phyloP scores from a whole-genome alignment of 257 asterid species.

The Nemophila menziesii region DNA sequence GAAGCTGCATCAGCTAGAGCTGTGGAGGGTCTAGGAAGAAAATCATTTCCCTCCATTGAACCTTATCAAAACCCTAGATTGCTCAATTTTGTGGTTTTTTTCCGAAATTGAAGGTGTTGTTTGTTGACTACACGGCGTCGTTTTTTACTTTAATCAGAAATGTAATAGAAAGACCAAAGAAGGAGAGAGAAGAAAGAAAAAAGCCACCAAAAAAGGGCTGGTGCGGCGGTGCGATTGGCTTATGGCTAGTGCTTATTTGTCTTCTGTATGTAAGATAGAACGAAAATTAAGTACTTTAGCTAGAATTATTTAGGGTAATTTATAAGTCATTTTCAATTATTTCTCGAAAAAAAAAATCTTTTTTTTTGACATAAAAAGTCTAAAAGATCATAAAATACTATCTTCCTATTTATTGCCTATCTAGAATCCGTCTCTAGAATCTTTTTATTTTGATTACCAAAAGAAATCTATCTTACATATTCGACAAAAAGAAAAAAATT shows the following conservation, averaged over 20 bases:
- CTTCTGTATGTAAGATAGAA: slow-evolving; percentile 5
- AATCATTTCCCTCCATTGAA: slow-evolving; percentile 19
- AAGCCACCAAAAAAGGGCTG: neutral
- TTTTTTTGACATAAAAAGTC: too few species aligned
- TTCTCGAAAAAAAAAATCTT: too few species aligned
- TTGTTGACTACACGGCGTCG: slow-evolving; percentile 20
- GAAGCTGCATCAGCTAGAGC: neutral
- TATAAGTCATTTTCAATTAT: too few species aligned
- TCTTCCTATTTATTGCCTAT: too few species aligned
- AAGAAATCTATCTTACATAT: too few species aligned
- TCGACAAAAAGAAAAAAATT: too few species aligned
- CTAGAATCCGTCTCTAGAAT: too few species aligned
- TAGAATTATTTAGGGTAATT: too few species aligned
- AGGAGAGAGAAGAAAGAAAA: slow-evolving; percentile 8
- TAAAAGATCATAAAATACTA: too few species aligned
- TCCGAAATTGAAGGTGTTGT: slow-evolving; percentile 2
- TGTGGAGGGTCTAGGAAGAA: slow-evolving; percentile 4
- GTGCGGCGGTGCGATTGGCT: slow-evolving; percentile 22
- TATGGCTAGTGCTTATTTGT: slow-evolving; percentile 6
- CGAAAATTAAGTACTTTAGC: neutral
- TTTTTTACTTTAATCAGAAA: slow-evolving; percentile 10
- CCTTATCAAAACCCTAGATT: slow-evolving; percentile 16
- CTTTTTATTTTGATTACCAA: too few species aligned
- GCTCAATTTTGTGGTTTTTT: neutral
- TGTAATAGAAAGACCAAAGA: slow-evolving; percentile 5